phyloP scores from a whole-genome alignment of 2,329 filamentous ascomycete species.

The Berkeleyomyces basicola region DNA sequence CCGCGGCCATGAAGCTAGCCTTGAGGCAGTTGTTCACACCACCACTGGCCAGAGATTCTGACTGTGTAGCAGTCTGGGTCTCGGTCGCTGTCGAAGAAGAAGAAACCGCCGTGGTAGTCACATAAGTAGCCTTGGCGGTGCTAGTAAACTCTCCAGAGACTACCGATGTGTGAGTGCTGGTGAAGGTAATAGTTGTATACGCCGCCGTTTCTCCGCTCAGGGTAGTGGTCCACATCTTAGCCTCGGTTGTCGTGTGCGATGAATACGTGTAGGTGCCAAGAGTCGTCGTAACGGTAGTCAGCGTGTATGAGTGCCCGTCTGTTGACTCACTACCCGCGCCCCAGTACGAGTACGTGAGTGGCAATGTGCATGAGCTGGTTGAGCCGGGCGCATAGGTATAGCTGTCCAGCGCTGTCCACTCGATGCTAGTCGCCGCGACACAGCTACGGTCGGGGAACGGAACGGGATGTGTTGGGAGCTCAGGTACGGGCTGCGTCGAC shows the following conservation, averaged over 20 bases:
- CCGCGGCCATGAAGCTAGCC: neutral
- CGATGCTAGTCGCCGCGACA: neutral
- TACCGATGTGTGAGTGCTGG: slow-evolving; percentile 2
- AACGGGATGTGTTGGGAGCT: neutral
- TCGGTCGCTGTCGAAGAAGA: neutral
- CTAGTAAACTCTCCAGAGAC: slow-evolving; percentile 9
- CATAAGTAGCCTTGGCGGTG: slow-evolving; percentile 9
- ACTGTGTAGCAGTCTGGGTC: neutral
- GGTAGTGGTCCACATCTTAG: slow-evolving; percentile 11
- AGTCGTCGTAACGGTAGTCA: slow-evolving; percentile 10
- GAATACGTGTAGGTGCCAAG: slow-evolving; percentile 9
- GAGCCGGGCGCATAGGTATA: slow-evolving; percentile 1
- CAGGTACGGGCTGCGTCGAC: neutral
- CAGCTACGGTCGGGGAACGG: neutral
- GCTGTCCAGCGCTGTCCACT: neutral
- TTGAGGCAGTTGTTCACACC: neutral
- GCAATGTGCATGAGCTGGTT: neutral
- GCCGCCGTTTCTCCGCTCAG: slow-evolving; percentile 8
- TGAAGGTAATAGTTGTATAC: slow-evolving; percentile 12
- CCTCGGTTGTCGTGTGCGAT: slow-evolving; percentile 1
- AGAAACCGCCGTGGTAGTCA: slow-evolving; percentile 6
- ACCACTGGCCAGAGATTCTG: neutral
- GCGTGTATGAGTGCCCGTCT: neutral
- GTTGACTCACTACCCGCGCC: neutral
- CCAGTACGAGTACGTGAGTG: neutral